Conservation (phyloP, 1,139 yeast genomes). For the Geotrichum phurueaensis region DNA sequence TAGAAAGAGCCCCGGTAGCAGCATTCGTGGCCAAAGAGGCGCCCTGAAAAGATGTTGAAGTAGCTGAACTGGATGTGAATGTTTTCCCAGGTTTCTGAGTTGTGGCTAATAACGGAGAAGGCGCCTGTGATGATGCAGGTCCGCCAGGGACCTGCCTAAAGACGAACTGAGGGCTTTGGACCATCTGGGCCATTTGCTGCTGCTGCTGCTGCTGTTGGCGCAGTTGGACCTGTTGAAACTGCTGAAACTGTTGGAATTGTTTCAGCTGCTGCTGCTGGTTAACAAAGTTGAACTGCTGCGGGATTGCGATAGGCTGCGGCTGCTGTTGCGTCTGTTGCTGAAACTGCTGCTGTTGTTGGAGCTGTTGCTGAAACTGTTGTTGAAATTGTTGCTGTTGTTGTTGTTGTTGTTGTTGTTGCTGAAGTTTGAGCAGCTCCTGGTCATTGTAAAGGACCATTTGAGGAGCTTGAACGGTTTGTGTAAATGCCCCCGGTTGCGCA, state of each 20-base stretch:
- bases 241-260: slow-evolving; percentile 5
- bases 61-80: slow-evolving; percentile 14
- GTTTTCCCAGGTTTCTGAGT: slow-evolving; percentile 23
- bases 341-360: slow-evolving; percentile 18
- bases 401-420: slow-evolving; percentile 1
- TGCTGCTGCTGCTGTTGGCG: slow-evolving; percentile 10
- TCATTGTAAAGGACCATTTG: background rate
- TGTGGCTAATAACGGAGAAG: slow-evolving; percentile 15
- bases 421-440: background rate
- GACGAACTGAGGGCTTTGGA: background rate
- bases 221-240: slow-evolving; percentile 11
- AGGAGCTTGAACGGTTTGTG: background rate
- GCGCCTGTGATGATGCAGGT: slow-evolving; percentile 1
- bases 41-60: background rate
- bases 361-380: slow-evolving; percentile 24
- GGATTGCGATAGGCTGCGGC: slow-evolving; percentile 2
- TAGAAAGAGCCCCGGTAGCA: slow-evolving; percentile 16
- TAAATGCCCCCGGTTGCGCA: background rate
- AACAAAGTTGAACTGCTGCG: background rate
- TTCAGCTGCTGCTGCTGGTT: slow-evolving; percentile 4
- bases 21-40: slow-evolving; percentile 13
- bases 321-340: slow-evolving; percentile 15
- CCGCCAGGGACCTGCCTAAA: background rate
- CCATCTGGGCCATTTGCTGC: background rate
- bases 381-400: slow-evolving; percentile 17